Evolutionary conservation across 169 alveolate species (phyloP), one percentile per base, ranked within the genome.

Genomic region (Babesia bovis): DNA sequence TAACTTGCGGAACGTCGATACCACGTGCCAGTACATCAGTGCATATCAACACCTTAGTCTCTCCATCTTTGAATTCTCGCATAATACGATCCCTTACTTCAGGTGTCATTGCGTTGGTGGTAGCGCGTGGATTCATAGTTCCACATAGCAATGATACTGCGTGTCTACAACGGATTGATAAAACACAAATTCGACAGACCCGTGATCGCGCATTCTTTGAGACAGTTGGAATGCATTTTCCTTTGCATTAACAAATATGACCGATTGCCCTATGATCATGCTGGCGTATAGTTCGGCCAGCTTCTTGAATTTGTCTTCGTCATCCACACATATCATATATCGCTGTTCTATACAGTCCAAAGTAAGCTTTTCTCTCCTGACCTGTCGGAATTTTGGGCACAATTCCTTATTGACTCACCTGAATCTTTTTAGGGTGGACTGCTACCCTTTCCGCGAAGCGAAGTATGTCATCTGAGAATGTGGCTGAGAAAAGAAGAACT

Each of bases 11-110:
- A 12, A 97, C 99, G 85, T 98, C 99, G 32, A 97, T 96, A 42
- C 99, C 99, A 82, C 99, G 92, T 3, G 98, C 94, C 49, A 97
- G 89, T 44, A 97, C 94, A 85, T 98, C 99, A 38, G 99, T 97
- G 63, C 99, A 91, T 41, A 98, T 95, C 65, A 98, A 84, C 55
- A 97, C 97, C 89, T 97, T 96, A 55, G 98, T 91, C 40, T 94
- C 96, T 32, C 98, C 98, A 57, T 85, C 89, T 85, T 97, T 93
- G 92, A 96, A 95, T 61, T 96, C 98, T 58, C 89, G 86, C 99
- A 96, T 95, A 77, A 96, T 93, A 53, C 94, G 87, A 72, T 97
- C 99, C 66, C 99, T 90, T 21, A 93, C 86, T 44, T 94, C 91
- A 19, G 96, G 96, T 57, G 92, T 96, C 98, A 95, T 96, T 75